Conservation (phyloP, 306 rosid species). For the Corylus americana region DNA sequence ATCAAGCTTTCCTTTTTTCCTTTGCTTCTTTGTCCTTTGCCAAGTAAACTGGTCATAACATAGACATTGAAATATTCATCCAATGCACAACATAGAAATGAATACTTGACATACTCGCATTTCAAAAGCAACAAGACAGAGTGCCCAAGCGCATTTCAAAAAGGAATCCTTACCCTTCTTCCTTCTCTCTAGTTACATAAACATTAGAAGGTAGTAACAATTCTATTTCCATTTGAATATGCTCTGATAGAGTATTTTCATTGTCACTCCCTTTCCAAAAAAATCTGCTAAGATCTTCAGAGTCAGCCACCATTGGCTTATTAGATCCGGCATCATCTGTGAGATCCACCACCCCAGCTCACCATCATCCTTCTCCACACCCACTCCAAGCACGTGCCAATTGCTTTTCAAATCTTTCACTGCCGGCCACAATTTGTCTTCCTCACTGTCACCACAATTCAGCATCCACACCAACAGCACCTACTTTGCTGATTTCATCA, state of each 20-base stretch:
- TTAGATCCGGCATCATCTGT: background rate
- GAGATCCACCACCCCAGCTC: background rate
- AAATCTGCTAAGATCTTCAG: background rate
- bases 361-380: background rate
- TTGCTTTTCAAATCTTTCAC: background rate
- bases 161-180: background rate
- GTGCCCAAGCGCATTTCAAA: no score
- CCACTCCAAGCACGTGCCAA: background rate
- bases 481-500: background rate
- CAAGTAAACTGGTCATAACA: no score
- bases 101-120: no score
- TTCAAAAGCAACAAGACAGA: no score
- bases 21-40: no score
- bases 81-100: no score
- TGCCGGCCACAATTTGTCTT: background rate
- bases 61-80: no score
- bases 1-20: no score
- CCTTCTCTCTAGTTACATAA: background rate
- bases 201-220: background rate
- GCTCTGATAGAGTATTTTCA: background rate
- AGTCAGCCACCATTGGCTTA: background rate
- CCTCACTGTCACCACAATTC: background rate
- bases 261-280: background rate
- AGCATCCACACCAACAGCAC: background rate
- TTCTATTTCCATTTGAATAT: background rate